Evolutionary conservation across 2,329 filamentous ascomycete genomes (phyloP).

Genomic region (Dothistroma septosporum): DNA sequence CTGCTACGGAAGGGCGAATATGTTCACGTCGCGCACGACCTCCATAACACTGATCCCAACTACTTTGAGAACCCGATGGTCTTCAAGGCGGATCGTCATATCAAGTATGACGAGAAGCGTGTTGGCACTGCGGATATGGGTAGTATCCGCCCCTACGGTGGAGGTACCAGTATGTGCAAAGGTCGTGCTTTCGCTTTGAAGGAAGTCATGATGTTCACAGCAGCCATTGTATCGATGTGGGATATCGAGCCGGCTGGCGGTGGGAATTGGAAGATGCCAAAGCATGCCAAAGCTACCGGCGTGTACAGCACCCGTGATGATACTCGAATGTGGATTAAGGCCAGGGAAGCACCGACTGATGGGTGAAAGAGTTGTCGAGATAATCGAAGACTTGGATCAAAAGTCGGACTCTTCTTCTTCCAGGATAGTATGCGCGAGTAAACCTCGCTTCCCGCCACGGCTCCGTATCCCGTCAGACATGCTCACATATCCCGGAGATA

Average conservation of each 20-base stretch:
- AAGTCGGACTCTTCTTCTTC: conserved; percentile 63
- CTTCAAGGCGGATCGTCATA: conserved; percentile 35
- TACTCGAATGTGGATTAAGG: conserved; percentile 51
- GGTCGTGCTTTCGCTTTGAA: conserved; percentile 50
- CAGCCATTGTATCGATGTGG: conserved; percentile 54
- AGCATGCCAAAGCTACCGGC: conserved; percentile 45
- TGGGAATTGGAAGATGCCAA: conserved; percentile 50
- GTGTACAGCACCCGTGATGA: conserved; percentile 51
- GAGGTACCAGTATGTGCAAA: conserved; percentile 47
- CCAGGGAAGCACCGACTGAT: conserved; percentile 15
- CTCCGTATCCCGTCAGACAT: conserved; percentile 29
- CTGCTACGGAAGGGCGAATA: conserved; percentile 36
- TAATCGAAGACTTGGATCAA: conserved; percentile 24
- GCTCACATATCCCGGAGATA: conserved; percentile 23
- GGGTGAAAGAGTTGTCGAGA: not conserved
- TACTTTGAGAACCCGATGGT: conserved; percentile 33
- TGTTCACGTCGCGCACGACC: conserved; percentile 36
- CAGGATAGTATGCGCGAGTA: conserved; percentile 64
- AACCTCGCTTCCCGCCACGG: conserved; percentile 45
- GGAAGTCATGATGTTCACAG: conserved; percentile 49
- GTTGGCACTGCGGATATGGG: conserved; percentile 37
- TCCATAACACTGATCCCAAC: conserved; percentile 36
- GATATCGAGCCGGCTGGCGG: conserved; percentile 49
- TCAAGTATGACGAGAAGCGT: conserved; percentile 30
- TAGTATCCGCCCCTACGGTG: conserved; percentile 46